Evolutionary conservation across 345 rosid genomes (phyloP).

Genomic region (Clausena lansium): DNA sequence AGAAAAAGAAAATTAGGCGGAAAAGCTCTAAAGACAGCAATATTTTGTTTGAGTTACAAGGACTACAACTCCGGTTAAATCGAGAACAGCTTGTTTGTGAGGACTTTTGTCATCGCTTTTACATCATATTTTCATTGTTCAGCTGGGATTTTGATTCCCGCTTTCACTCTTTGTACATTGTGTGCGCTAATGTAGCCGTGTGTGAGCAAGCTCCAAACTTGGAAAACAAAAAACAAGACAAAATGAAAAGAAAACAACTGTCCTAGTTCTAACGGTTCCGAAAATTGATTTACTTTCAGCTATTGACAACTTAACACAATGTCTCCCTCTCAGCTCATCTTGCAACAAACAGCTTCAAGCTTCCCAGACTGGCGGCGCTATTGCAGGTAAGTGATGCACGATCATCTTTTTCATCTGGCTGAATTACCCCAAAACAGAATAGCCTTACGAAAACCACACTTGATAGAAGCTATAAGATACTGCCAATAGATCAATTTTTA

Average conservation of each 20-base stretch:
- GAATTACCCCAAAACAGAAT: background rate
- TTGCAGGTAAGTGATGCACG: background rate
- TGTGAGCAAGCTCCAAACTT: conserved; percentile 9
- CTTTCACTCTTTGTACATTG: conserved; percentile 18
- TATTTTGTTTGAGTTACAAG: no score
- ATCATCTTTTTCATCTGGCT: background rate
- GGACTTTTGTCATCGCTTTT: conserved; percentile 8
- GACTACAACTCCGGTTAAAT: background rate
- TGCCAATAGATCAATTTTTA: background rate
- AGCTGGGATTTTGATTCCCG: conserved; percentile 1
- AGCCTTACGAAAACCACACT: background rate
- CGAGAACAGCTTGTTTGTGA: background rate
- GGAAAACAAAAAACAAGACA: background rate
- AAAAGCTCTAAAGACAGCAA: no score
- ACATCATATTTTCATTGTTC: background rate
- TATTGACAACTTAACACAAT: background rate
- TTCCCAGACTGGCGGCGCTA: background rate
- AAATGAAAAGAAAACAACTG: background rate
- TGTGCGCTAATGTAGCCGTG: background rate
- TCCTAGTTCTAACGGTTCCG: background rate
- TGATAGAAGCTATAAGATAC: background rate
- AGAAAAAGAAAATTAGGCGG: no score
- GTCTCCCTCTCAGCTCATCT: background rate
- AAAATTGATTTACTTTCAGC: conserved; percentile 4
- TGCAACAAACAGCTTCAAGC: conserved; percentile 6